Conservation (phyloP, 495 filamentous ascomycete genomes). For the Lichina pygmaea region DNA sequence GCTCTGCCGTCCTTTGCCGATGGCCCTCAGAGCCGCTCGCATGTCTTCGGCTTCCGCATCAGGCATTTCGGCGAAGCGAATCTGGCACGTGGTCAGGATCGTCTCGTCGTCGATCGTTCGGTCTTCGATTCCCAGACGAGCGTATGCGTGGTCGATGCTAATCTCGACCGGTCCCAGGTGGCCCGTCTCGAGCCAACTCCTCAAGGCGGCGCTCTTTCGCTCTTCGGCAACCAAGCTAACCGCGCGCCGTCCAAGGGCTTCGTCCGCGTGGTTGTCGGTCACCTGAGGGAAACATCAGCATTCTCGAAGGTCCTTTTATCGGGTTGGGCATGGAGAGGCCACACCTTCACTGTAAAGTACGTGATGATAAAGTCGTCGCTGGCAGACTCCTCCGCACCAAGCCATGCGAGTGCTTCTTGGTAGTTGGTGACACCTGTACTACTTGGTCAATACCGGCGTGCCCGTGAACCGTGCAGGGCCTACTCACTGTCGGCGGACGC, state of each 20-base stretch:
- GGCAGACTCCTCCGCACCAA: constrained; percentile 23
- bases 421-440: constrained; percentile 25
- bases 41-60: constrained; percentile 18
- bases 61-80: constrained; percentile 21
- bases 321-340: background rate
- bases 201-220: constrained; percentile 25
- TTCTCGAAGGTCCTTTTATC: no score
- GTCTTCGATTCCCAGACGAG: constrained; percentile 25
- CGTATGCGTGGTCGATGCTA: constrained; percentile 29
- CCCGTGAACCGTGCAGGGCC: background rate
- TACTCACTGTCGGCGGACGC: constrained; percentile 23
- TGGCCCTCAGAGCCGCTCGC: constrained; percentile 20
- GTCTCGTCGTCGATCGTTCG: constrained; percentile 21
- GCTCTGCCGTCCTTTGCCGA: constrained; percentile 22
- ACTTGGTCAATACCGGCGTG: background rate
- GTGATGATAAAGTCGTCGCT: constrained; percentile 32
- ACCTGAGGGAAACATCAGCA: constrained; percentile 2
- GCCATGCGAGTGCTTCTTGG: constrained; percentile 30
- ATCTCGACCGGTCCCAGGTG: constrained; percentile 23
- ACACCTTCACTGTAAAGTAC: constrained; percentile 29
- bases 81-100: constrained; percentile 23
- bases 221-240: constrained; percentile 26
- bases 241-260: constrained; percentile 23
- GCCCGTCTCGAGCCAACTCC: constrained; percentile 27
- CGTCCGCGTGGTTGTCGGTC: constrained; percentile 20